phyloP scores from a whole-genome alignment of 495 filamentous ascomycete species.

The Cudoniella acicularis region DNA sequence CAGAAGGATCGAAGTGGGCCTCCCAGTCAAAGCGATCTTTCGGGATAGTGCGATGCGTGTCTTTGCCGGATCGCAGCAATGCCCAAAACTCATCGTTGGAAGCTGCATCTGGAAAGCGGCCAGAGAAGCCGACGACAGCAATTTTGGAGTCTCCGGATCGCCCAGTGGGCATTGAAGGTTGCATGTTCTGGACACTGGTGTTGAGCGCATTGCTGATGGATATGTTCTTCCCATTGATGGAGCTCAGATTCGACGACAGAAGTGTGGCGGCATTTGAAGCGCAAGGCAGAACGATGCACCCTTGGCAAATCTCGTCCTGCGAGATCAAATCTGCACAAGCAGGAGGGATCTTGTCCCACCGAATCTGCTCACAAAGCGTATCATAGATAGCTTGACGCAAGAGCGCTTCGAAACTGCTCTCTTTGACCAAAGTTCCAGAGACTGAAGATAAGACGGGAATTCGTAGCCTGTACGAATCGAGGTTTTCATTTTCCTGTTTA shows the following conservation, averaged over 20 bases:
- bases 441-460: slow-evolving; percentile 30
- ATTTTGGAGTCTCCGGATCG: slow-evolving; percentile 38
- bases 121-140: slow-evolving; percentile 76
- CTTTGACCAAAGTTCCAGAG: slow-evolving; percentile 36
- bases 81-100: slow-evolving; percentile 62
- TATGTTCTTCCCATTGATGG: neutral
- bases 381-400: slow-evolving; percentile 36
- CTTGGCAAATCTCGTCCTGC: too few species aligned
- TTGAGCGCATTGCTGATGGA: neutral
- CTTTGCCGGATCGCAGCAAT: slow-evolving; percentile 61
- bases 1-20: slow-evolving; percentile 72
- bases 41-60: slow-evolving; percentile 58
- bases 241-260: neutral
- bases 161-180: neutral
- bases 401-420: neutral
- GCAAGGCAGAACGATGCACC: neutral
- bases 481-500: slow-evolving; percentile 26
- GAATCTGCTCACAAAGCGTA: slow-evolving; percentile 54
- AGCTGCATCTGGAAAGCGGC: slow-evolving; percentile 67
- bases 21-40: slow-evolving; percentile 74
- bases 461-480: neutral
- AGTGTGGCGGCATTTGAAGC: neutral
- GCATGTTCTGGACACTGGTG: neutral
- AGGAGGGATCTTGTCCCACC: slow-evolving; percentile 5
- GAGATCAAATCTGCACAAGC: too few species aligned